phyloP scores from a whole-genome alignment of 148 eudicot genomes.

The Fallopia convolvulus region DNA sequence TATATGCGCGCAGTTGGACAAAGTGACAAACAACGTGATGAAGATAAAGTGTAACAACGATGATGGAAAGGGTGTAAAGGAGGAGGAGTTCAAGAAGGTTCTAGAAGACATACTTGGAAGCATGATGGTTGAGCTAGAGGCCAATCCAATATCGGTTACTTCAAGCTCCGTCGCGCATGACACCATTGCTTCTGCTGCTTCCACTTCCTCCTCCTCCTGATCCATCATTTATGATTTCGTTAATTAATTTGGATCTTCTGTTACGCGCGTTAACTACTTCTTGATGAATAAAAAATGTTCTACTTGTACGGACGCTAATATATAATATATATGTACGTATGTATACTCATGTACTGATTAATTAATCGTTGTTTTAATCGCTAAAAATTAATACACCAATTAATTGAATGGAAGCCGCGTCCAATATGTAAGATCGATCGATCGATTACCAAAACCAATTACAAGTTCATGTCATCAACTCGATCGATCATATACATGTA shows the following conservation, averaged over 20 bases:
- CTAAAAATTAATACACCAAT: too few species aligned
- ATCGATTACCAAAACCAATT: too few species aligned
- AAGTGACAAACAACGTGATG: conserved; percentile 29
- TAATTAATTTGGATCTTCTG: background rate
- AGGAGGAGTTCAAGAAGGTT: conserved; percentile 84
- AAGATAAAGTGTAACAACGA: conserved; percentile 41
- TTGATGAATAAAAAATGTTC: background rate
- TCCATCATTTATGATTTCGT: background rate
- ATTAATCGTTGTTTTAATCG: too few species aligned
- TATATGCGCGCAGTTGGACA: conserved; percentile 64
- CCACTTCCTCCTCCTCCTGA: conserved; percentile 34
- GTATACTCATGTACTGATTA: too few species aligned
- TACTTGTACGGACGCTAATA: background rate
- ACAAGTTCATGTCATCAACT: too few species aligned
- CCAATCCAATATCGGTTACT: conserved; percentile 54
- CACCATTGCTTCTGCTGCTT: conserved; percentile 57
- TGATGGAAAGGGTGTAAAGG: conserved; percentile 63
- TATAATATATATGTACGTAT: background rate
- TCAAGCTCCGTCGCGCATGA: conserved; percentile 85
- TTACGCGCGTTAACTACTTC: background rate
- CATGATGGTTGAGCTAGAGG: conserved; percentile 73
- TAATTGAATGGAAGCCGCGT: too few species aligned
- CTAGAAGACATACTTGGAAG: conserved; percentile 64
- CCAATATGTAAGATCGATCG: too few species aligned
- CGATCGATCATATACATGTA: too few species aligned